Percentiles rank a stretch among this genome's conserved stretches.
phyloP scores from a whole-genome alignment of 345 rosid species.

The Erodium maritimum region DNA sequence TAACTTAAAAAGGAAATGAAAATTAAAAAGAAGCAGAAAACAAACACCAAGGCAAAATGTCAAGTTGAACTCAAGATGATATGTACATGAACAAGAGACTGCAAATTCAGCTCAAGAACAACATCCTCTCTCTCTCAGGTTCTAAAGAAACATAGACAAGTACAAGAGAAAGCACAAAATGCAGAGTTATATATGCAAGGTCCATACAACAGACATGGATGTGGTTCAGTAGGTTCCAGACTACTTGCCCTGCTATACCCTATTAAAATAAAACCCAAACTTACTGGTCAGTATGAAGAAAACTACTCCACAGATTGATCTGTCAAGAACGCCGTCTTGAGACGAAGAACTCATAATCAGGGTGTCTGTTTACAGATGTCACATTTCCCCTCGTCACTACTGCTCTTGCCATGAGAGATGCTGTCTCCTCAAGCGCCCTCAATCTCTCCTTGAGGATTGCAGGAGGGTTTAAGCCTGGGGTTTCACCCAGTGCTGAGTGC shows the following conservation, averaged over 20 bases:
- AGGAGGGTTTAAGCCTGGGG: constrained; percentile 14
- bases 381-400: constrained; percentile 26
- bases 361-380: constrained; percentile 30
- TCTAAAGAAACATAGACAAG: not conserved
- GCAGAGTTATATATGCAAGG: not conserved
- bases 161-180: not conserved
- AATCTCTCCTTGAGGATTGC: constrained; percentile 33
- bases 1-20: no score
- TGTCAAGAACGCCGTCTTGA: constrained; percentile 21
- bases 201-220: no score
- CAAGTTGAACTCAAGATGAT: not conserved
- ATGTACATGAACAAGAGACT: not conserved
- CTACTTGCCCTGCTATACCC: no score
- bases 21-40: no score
- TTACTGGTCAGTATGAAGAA: no score
- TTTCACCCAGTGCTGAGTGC: constrained; percentile 13
- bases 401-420: constrained; percentile 39
- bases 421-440: constrained; percentile 37
- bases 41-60: no score
- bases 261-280: not conserved
- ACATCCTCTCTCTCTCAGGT: not conserved
- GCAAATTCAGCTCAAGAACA: not conserved
- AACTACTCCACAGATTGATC: no score
- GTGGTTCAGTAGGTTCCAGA: not conserved
- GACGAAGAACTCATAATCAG: constrained; percentile 43